phyloP scores from a whole-genome alignment of 441 rosid species.

The Capsella rubella region DNA sequence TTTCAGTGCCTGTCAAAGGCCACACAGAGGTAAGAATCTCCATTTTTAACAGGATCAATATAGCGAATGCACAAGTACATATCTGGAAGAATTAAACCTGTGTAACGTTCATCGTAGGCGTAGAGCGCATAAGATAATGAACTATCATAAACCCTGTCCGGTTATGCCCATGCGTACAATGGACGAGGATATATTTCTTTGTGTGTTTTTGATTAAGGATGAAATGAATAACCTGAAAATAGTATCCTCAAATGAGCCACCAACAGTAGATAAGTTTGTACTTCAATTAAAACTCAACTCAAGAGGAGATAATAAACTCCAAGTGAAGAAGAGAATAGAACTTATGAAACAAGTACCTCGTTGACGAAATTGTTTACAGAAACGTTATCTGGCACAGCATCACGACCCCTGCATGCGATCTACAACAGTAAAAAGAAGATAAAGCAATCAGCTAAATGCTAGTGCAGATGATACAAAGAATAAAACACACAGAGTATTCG shows the following conservation, averaged over 20 bases:
- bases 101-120: constrained; percentile 74
- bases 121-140: constrained; percentile 91
- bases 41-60: background rate
- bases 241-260: constrained; percentile 25
- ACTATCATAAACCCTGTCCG: constrained; percentile 98
- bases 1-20: constrained; percentile 69
- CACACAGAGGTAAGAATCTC: constrained; percentile 34
- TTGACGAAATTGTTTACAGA: constrained; percentile 87
- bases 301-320: background rate
- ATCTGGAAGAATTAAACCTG: constrained; percentile 55
- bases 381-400: constrained; percentile 82
- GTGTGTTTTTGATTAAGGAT: constrained; percentile 64
- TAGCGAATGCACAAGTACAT: constrained; percentile 11
- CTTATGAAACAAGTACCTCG: constrained; percentile 60
- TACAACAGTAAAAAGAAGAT: constrained; percentile 40
- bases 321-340: constrained; percentile 28
- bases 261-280: background rate
- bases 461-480: constrained; percentile 4
- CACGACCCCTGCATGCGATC: constrained; percentile 93
- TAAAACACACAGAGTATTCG: background rate
- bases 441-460: background rate
- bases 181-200: constrained; percentile 87
- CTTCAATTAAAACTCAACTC: constrained; percentile 1
- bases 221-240: constrained; percentile 73
- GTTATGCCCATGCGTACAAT: constrained; percentile 98